Evolutionary conservation across 257 asterid genomes (phyloP).

Genomic region (Nicotiana attenuata): DNA sequence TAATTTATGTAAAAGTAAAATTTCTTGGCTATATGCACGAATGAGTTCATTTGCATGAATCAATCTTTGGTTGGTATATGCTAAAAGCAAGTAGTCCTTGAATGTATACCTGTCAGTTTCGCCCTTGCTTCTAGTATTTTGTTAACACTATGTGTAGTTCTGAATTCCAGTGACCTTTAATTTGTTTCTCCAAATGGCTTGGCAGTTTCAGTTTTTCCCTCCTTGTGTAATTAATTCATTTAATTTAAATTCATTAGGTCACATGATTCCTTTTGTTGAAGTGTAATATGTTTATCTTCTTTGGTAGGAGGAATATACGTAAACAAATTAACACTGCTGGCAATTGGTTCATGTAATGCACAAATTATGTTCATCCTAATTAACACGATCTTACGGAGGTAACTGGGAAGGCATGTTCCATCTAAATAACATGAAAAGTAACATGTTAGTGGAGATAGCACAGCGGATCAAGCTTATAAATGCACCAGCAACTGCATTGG

Average conservation of each 20-base stretch:
- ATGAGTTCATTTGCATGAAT: too few species aligned
- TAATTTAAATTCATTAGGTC: too few species aligned
- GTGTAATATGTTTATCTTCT: not conserved
- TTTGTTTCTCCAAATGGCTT: not conserved
- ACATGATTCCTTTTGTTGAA: not conserved
- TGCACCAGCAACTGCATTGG: not conserved
- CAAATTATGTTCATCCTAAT: not conserved
- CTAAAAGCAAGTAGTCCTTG: too few species aligned
- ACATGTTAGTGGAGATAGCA: not conserved
- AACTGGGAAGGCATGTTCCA: not conserved
- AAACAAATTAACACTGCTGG: not conserved
- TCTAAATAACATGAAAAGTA: not conserved
- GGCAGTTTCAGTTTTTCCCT: too few species aligned
- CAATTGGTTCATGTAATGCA: not conserved
- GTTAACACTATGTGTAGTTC: not conserved
- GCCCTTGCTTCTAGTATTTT: not conserved
- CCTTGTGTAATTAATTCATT: too few species aligned
- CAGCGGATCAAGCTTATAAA: not conserved
- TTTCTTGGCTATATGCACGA: too few species aligned
- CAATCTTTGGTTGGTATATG: too few species aligned
- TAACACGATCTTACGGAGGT: not conserved
- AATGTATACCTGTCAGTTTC: too few species aligned
- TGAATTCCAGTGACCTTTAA: not conserved
- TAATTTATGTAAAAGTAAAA: too few species aligned
- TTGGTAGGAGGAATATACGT: not conserved